These are phyloP conservation scores for Daldinia vernicosa DNA, from an alignment of 495 filamentous ascomycete genomes.

Conservation along the genomic window DNA sequence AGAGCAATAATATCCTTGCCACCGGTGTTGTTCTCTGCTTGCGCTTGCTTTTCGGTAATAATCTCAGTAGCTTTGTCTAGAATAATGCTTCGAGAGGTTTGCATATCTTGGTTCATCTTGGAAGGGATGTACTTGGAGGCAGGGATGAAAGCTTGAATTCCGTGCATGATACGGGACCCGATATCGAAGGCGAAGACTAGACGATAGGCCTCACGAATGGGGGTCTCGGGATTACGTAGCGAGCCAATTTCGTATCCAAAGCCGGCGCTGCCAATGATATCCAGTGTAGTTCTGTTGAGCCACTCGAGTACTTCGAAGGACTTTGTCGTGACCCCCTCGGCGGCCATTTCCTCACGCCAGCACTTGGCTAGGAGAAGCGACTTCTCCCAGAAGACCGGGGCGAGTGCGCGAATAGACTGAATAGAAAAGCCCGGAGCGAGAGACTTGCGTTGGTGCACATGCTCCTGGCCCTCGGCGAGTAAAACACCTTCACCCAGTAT, in stretches of 20 bases:
- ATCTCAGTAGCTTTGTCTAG: conserved; percentile 49
- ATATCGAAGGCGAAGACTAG: conserved; percentile 57
- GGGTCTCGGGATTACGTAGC: conserved; percentile 51
- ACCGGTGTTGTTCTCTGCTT: conserved; percentile 55
- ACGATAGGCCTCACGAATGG: conserved; percentile 56
- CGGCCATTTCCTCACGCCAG: conserved; percentile 52
- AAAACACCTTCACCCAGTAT: conserved; percentile 60
- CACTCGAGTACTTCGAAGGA: conserved; percentile 58
- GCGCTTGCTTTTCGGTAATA: conserved; percentile 48
- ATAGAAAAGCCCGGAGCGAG: conserved; percentile 58
- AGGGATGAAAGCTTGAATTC: conserved; percentile 56
- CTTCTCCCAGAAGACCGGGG: conserved; percentile 62
- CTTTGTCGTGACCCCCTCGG: conserved; percentile 38
- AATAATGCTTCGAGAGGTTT: conserved; percentile 52
- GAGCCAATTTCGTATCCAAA: conserved; percentile 59
- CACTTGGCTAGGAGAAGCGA: conserved; percentile 54
- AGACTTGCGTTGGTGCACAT: conserved; percentile 57
- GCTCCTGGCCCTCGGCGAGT: conserved; percentile 57
- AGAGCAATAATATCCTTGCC: conserved; percentile 57
- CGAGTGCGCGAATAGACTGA: conserved; percentile 55
- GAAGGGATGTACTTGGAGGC: conserved; percentile 53
- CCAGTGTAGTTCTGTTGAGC: conserved; percentile 59
- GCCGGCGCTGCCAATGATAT: conserved; percentile 62
- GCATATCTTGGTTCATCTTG: conserved; percentile 59
- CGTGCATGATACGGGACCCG: conserved; percentile 52